Percentiles rank a stretch among this genome's conserved stretches.
Evolutionary conservation across 257 asterid species (phyloP).

Genomic region (Forsythia viridissima): DNA sequence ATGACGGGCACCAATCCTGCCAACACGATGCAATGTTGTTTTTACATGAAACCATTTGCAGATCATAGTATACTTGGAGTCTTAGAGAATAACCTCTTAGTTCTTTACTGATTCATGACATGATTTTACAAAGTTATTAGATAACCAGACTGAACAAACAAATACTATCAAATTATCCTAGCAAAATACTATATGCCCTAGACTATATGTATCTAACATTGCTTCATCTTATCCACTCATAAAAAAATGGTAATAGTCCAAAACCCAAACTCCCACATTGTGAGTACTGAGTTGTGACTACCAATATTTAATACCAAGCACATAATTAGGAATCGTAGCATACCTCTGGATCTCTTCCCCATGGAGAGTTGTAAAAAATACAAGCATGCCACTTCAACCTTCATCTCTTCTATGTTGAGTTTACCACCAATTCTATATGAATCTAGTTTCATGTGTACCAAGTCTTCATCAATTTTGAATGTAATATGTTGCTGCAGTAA

Average conservation of each 20-base stretch:
- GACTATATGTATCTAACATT: background rate
- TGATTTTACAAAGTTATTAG: background rate
- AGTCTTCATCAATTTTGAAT: constrained; percentile 59
- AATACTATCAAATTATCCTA: background rate
- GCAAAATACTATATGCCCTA: background rate
- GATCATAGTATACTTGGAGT: background rate
- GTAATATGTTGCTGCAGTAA: constrained; percentile 56
- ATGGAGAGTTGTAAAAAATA: constrained; percentile 64
- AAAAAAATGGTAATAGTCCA: background rate
- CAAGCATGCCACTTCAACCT: constrained; percentile 82
- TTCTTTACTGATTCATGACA: background rate
- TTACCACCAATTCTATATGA: constrained; percentile 43
- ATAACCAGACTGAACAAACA: background rate
- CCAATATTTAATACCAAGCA: constrained; percentile 18
- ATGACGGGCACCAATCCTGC: constrained; percentile 89
- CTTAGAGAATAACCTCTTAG: background rate
- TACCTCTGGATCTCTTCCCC: constrained; percentile 81
- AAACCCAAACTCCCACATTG: background rate
- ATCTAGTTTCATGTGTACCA: constrained; percentile 49
- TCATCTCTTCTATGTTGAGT: constrained; percentile 64
- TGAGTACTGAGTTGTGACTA: background rate
- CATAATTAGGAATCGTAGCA: constrained; percentile 19
- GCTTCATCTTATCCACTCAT: constrained; percentile 3
- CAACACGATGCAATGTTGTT: constrained; percentile 18
- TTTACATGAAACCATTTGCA: background rate